Conservation (phyloP, 1,284 basidiomycete species). For the Bondarzewia mesenterica region DNA sequence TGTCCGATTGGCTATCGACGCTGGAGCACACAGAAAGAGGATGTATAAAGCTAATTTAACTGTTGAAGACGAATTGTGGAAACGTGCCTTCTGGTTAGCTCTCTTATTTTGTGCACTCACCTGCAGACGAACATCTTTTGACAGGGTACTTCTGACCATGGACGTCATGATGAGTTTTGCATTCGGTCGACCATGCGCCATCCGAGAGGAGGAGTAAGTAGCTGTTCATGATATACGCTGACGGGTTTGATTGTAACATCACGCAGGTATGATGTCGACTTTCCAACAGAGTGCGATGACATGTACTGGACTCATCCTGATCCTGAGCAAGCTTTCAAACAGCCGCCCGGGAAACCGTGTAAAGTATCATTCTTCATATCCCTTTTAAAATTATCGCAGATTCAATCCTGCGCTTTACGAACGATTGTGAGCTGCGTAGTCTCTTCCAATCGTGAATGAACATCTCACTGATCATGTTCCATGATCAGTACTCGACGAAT, state of each 20-base stretch:
- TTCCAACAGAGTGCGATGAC: conserved; percentile 79
- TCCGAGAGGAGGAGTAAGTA: conserved; percentile 71
- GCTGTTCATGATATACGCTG: too few species aligned
- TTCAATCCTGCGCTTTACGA: conserved; percentile 50
- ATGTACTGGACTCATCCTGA: conserved; percentile 67
- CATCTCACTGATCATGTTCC: not conserved
- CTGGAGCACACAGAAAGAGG: conserved; percentile 54
- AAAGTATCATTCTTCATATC: conserved; percentile 57
- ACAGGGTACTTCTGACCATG: conserved; percentile 51
- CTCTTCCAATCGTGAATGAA: not conserved
- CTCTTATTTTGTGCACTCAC: not conserved
- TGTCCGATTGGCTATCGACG: conserved; percentile 59
- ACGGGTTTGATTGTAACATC: not conserved
- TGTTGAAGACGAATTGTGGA: conserved; percentile 63
- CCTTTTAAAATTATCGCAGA: conserved; percentile 61
- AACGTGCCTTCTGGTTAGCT: conserved; percentile 67
- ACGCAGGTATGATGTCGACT: conserved; percentile 62
- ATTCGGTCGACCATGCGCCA: conserved; percentile 69
- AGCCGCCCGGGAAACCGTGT: conserved; percentile 59
- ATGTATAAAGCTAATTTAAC: conserved; percentile 28
- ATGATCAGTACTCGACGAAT: conserved; percentile 61
- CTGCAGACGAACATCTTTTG: not conserved
- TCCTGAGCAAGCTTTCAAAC: conserved; percentile 43
- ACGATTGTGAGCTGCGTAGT: conserved; percentile 1
- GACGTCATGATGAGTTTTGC: conserved; percentile 58